Conservation (phyloP, 139 green algal species). For the Micractinium conductrix region DNA sequence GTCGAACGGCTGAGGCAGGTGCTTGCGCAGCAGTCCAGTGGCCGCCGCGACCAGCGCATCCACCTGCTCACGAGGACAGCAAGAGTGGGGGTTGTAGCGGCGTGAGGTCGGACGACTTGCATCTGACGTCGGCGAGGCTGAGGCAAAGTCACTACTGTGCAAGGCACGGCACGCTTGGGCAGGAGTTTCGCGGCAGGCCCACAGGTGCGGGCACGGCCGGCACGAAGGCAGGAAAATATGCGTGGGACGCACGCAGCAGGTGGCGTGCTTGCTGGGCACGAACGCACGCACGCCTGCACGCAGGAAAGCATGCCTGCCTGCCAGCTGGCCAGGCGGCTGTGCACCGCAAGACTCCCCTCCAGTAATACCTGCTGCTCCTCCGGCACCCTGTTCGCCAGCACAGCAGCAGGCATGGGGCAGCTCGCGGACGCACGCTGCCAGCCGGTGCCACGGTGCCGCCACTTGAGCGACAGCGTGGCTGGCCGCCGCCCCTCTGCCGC, state of each 20-base stretch:
- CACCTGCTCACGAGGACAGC: conserved; percentile 46
- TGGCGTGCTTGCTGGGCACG: neutral
- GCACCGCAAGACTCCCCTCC: too few relatives aligned
- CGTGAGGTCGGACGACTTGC: too few relatives aligned
- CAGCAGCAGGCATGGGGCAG: conserved; percentile 52
- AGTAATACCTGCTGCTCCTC: conserved; percentile 2
- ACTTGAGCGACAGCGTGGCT: conserved; percentile 73
- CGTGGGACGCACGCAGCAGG: neutral
- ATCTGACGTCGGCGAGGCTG: too few relatives aligned
- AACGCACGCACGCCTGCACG: neutral
- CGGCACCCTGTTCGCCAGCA: neutral
- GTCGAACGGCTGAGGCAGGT: conserved; percentile 60
- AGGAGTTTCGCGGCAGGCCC: too few relatives aligned
- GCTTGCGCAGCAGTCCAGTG: conserved; percentile 36
- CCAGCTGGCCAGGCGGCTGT: too few relatives aligned
- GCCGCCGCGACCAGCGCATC: conserved; percentile 42
- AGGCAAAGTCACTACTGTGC: too few relatives aligned
- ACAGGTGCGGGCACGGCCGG: too few relatives aligned
- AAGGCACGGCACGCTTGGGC: too few relatives aligned
- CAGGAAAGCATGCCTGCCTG: too few relatives aligned
- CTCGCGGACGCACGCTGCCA: conserved; percentile 63
- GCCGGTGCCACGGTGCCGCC: conserved; percentile 59
- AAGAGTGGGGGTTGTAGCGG: too few relatives aligned
- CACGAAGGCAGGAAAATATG: too few relatives aligned
- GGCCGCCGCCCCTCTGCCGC: conserved; percentile 50